Percentiles rank a stretch among this genome's conserved stretches.
Evolutionary conservation across 2,329 filamentous ascomycete genomes (phyloP).

Genomic region (Neoscytalidium dimidiatum): DNA sequence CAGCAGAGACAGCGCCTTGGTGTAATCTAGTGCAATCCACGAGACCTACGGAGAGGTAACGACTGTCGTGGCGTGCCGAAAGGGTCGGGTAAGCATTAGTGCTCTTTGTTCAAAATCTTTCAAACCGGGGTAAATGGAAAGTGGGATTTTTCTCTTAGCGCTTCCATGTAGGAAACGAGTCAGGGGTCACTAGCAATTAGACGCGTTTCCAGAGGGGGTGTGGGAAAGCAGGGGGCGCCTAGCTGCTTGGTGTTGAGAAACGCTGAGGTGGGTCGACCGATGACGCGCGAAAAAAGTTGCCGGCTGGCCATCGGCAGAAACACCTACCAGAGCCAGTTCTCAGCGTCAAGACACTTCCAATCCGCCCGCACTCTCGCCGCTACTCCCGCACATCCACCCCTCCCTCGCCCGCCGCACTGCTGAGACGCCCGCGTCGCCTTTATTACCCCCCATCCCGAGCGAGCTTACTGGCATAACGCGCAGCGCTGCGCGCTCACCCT

Average conservation of each 20-base stretch:
- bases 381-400: background rate
- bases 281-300: slow-evolving; percentile 19
- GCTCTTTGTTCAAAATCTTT: background rate
- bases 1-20: no score
- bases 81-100: no score
- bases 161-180: background rate
- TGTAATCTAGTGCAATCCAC: no score
- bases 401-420: background rate
- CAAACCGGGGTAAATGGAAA: background rate
- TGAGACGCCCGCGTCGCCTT: background rate
- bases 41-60: no score
- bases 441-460: background rate
- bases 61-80: no score
- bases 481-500: slow-evolving; percentile 14
- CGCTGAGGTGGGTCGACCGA: background rate
- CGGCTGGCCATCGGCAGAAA: slow-evolving; percentile 6
- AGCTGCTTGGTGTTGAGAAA: slow-evolving; percentile 5
- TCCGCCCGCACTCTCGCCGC: background rate
- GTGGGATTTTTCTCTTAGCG: background rate
- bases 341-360: slow-evolving; percentile 3
- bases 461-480: background rate
- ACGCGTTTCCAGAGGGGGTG: background rate
- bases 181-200: background rate
- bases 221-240: background rate
- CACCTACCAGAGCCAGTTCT: slow-evolving; percentile 7